These are phyloP conservation scores for Butyriboletus loyo DNA, from an alignment of 768 basidiomycete species.

Conservation along the genomic window DNA sequence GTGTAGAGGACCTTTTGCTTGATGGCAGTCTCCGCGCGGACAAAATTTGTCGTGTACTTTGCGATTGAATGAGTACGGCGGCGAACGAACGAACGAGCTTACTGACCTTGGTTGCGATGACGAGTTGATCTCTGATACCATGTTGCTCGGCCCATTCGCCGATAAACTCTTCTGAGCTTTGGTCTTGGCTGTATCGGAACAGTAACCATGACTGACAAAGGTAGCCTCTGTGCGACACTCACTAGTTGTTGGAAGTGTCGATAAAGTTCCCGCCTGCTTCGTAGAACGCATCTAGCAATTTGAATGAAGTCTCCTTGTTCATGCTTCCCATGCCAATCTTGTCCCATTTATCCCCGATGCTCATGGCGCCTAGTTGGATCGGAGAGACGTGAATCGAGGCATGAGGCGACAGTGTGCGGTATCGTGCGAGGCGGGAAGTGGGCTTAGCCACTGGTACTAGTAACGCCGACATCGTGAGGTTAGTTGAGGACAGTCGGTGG, in stretches of 20 bases:
- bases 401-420: conserved; percentile 38
- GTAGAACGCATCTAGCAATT: conserved; percentile 45
- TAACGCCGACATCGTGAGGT: neutral
- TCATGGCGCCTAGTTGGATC: conserved; percentile 47
- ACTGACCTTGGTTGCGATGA: conserved; percentile 41
- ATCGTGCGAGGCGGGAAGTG: conserved; percentile 34
- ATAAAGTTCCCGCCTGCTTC: conserved; percentile 49
- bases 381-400: conserved; percentile 50
- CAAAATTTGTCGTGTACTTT: conserved; percentile 25
- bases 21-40: conserved; percentile 8
- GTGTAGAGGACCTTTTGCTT: conserved; percentile 38
- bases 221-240: neutral
- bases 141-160: conserved; percentile 47
- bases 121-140: conserved; percentile 42
- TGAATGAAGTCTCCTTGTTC: conserved; percentile 41
- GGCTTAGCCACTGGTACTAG: conserved; percentile 22
- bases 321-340: conserved; percentile 38
- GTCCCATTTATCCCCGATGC: conserved; percentile 43
- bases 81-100: neutral
- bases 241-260: conserved; percentile 48
- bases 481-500: neutral
- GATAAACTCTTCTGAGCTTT: conserved; percentile 41
- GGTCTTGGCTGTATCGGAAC: conserved; percentile 32
- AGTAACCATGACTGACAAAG: neutral
- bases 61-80: neutral